phyloP scores from a whole-genome alignment of 2,329 filamentous ascomycete genomes.

The Cercospora canescens region DNA sequence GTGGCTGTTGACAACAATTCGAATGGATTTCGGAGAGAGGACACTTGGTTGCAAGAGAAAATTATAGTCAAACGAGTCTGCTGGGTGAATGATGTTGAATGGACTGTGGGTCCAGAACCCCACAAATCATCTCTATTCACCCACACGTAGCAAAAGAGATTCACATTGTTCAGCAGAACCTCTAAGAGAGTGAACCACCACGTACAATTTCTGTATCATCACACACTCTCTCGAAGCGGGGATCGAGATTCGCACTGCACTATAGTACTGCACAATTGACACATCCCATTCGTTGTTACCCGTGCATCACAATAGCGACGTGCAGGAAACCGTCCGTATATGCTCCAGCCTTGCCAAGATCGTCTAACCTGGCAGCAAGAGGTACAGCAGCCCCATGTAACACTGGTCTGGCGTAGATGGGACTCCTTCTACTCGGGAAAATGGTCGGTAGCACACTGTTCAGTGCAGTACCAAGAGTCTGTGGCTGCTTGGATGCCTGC shows the following conservation, averaged over 20 bases:
- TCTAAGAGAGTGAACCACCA: background rate
- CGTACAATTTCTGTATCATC: background rate
- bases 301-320: constrained; percentile 73
- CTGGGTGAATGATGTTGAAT: background rate
- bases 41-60: background rate
- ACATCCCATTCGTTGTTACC: constrained; percentile 34
- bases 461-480: constrained; percentile 76
- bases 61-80: background rate
- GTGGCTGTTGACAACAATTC: background rate
- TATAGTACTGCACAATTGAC: background rate
- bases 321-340: constrained; percentile 94
- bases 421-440: constrained; percentile 83
- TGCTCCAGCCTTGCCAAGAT: constrained; percentile 76
- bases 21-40: background rate
- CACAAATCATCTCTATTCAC: background rate
- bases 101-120: background rate
- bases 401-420: constrained; percentile 79
- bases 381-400: constrained; percentile 84
- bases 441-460: constrained; percentile 73
- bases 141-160: background rate
- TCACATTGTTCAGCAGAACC: background rate
- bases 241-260: background rate
- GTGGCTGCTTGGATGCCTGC: constrained; percentile 51
- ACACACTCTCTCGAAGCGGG: background rate
- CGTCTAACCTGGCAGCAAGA: constrained; percentile 75